A percentile compares a stretch with the other conserved stretches of the same genome.
Conservation (phyloP, 257 asterid species). For the Paraleonurus japonicus region DNA sequence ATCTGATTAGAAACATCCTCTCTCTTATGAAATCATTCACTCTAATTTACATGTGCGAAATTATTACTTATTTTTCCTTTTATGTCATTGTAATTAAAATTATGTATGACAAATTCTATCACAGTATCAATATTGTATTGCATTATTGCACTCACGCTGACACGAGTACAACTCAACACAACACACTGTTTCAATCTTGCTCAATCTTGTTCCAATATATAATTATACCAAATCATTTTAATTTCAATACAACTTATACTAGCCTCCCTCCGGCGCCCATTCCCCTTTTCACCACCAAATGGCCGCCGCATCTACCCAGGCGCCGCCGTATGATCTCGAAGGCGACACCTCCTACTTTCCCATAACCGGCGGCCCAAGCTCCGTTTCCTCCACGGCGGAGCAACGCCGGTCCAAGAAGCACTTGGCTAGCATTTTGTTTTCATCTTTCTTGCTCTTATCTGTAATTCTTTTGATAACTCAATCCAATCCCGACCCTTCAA, state of each 20-base stretch:
- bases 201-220: slow-evolving; percentile 19
- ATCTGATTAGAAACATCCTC: neutral
- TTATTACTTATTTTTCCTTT: too few relatives aligned
- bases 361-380: slow-evolving; percentile 23
- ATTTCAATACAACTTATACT: neutral
- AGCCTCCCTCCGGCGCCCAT: neutral
- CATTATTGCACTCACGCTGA: neutral
- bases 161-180: slow-evolving; percentile 20
- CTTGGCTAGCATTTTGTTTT: slow-evolving; percentile 38
- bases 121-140: neutral
- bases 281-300: slow-evolving; percentile 23
- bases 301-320: slow-evolving; percentile 26
- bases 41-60: too few relatives aligned
- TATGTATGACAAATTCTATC: neutral
- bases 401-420: slow-evolving; percentile 29
- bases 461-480: slow-evolving; percentile 17
- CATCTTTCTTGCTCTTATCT: slow-evolving; percentile 36
- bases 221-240: neutral
- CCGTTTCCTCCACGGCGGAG: neutral
- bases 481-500: slow-evolving; percentile 12
- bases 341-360: slow-evolving; percentile 35
- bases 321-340: slow-evolving; percentile 37
- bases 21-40: neutral
- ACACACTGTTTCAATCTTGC: neutral
- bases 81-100: too few relatives aligned